Evolutionary conservation across 139 green algal species (phyloP).

Genomic region (Tetraselmis chui): DNA sequence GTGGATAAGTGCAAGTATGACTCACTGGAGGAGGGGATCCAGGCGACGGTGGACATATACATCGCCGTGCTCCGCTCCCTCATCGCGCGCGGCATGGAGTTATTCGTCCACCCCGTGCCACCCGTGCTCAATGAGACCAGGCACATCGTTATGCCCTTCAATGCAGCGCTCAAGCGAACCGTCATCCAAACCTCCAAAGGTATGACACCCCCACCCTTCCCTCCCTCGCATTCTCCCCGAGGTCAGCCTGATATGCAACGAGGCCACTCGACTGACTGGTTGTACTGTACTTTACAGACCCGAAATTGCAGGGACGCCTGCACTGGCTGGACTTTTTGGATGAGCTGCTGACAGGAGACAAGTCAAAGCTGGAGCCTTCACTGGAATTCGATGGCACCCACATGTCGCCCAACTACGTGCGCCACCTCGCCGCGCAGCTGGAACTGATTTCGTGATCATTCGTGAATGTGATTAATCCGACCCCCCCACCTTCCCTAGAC

Average conservation of each 20-base stretch:
- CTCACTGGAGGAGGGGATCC: conserved; percentile 44
- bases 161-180: conserved; percentile 11
- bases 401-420: conserved; percentile 36
- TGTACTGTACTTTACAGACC: conserved; percentile 6
- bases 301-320: conserved; percentile 11
- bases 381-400: conserved; percentile 58
- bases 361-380: conserved; percentile 15
- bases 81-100: conserved; percentile 21
- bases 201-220: conserved; percentile 4
- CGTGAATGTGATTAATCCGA: no score
- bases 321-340: conserved; percentile 63
- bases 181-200: not conserved
- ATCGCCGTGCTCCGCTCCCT: conserved; percentile 21
- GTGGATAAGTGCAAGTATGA: conserved; percentile 76
- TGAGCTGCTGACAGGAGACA: conserved; percentile 29
- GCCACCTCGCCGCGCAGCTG: conserved; percentile 15
- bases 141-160: conserved; percentile 43
- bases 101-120: conserved; percentile 64
- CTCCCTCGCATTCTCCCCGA: not conserved
- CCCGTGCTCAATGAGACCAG: conserved; percentile 58
- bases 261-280: no score
- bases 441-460: not conserved
- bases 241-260: no score
- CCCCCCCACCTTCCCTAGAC: no score
- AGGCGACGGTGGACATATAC: conserved; percentile 55